A percentile compares a stretch with the other conserved stretches of the same genome.
Evolutionary conservation across 2,329 filamentous ascomycete genomes (phyloP).

Genomic region (Penicillium digitatum): DNA sequence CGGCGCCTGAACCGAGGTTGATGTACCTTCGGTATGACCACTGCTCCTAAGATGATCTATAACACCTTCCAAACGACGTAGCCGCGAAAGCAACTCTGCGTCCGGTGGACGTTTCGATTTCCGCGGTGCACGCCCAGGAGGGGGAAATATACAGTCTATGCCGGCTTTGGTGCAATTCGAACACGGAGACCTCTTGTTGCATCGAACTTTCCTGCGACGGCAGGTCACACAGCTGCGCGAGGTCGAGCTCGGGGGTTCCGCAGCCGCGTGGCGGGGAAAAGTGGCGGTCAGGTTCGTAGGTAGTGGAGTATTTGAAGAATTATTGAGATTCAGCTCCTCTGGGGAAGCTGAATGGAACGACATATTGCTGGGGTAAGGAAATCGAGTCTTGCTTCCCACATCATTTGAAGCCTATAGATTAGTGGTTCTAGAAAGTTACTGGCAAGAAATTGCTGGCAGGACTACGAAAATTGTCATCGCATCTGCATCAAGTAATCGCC

Average conservation of each 20-base stretch:
- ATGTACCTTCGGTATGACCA: conserved; percentile 15
- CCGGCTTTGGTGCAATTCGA: conserved; percentile 48
- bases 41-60: conserved; percentile 56
- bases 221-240: conserved; percentile 47
- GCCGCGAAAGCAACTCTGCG: conserved; percentile 56
- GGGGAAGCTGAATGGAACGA: conserved; percentile 20
- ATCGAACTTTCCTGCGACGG: conserved; percentile 47
- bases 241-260: conserved; percentile 25
- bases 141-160: conserved; percentile 61
- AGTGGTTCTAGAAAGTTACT: too few relatives aligned
- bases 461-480: not conserved
- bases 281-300: conserved; percentile 11
- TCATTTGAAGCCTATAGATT: not conserved
- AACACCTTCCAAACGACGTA: conserved; percentile 58
- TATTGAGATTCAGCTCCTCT: conserved; percentile 17
- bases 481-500: not conserved
- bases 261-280: conserved; percentile 9
- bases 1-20: conserved; percentile 16
- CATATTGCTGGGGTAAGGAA: conserved; percentile 9
- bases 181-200: conserved; percentile 48
- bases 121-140: conserved; percentile 57
- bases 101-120: conserved; percentile 57
- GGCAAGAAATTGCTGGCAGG: not conserved
- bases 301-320: conserved; percentile 14
- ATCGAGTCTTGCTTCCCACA: conserved; percentile 1